These are phyloP conservation scores for Neonectria hederae DNA, from an alignment of 2,329 filamentous ascomycete genomes.

Conservation along the genomic window DNA sequence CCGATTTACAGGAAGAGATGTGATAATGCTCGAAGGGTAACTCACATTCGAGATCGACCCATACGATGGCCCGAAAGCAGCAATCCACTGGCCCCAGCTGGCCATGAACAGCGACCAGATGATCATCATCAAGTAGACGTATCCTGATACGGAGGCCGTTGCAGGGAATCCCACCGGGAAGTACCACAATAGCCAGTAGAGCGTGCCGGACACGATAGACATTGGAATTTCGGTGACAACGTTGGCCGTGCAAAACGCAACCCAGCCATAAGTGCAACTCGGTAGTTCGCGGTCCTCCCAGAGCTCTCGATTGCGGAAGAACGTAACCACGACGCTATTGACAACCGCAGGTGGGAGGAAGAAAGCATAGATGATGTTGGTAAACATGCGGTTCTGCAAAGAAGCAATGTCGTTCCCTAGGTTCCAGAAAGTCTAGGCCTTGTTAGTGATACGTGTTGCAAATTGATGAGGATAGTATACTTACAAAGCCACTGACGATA, in stretches of 20 bases:
- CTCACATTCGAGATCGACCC: slow-evolving; percentile 75
- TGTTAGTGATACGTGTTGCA: background rate
- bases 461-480: background rate
- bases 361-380: slow-evolving; percentile 69
- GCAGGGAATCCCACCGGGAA: slow-evolving; percentile 75
- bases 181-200: slow-evolving; percentile 82
- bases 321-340: slow-evolving; percentile 78
- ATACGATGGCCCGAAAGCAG: slow-evolving; percentile 80
- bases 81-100: slow-evolving; percentile 84
- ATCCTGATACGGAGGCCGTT: slow-evolving; percentile 71
- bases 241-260: slow-evolving; percentile 77
- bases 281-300: slow-evolving; percentile 79
- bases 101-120: slow-evolving; percentile 80
- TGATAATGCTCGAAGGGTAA: background rate
- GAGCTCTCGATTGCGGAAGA: slow-evolving; percentile 75
- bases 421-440: slow-evolving; percentile 68
- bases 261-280: slow-evolving; percentile 78
- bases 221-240: slow-evolving; percentile 77
- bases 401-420: slow-evolving; percentile 71
- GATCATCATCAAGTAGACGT: slow-evolving; percentile 79
- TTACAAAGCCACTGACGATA: slow-evolving; percentile 76
- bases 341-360: slow-evolving; percentile 73
- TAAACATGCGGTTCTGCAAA: slow-evolving; percentile 82
- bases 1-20: background rate
- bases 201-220: slow-evolving; percentile 67